These are phyloP conservation scores for Cryptosporidium bovis DNA, from an alignment of 169 alveolate genomes.

Conservation along the genomic window DNA sequence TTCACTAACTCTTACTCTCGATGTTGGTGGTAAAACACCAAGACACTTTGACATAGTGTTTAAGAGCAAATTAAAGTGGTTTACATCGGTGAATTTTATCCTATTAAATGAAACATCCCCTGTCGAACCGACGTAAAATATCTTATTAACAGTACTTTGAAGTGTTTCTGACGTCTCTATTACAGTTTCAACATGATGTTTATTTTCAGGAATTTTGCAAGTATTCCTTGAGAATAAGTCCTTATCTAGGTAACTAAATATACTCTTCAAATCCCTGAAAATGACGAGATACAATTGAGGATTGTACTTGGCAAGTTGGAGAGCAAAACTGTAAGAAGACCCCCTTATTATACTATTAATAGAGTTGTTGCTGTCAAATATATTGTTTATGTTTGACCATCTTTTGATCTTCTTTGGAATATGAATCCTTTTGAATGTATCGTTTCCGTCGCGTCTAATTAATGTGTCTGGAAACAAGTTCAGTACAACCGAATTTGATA, in stretches of 20 bases:
- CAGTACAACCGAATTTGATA: not conserved
- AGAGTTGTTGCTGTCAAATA: constrained; percentile 1
- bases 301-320: constrained; percentile 34
- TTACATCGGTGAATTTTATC: constrained; percentile 27
- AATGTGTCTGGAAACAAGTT: constrained; percentile 36
- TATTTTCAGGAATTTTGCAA: constrained; percentile 19
- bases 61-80: constrained; percentile 28
- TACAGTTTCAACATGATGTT: constrained; percentile 39
- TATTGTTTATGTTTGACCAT: constrained; percentile 9
- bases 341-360: constrained; percentile 13
- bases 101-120: not conserved
- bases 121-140: constrained; percentile 7
- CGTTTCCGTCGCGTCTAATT: constrained; percentile 16
- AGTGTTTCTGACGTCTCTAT: constrained; percentile 17
- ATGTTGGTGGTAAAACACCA: constrained; percentile 47
- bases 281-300: constrained; percentile 44
- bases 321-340: constrained; percentile 41
- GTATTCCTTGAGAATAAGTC: constrained; percentile 15
- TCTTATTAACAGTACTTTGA: not conserved
- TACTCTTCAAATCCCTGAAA: constrained; percentile 42
- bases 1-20: constrained; percentile 58
- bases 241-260: constrained; percentile 4
- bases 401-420: constrained; percentile 36
- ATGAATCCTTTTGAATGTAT: not conserved
- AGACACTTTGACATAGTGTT: constrained; percentile 48